These are phyloP conservation scores for Coffea canephora DNA, from an alignment of 257 asterid genomes.

Conservation along the genomic window DNA sequence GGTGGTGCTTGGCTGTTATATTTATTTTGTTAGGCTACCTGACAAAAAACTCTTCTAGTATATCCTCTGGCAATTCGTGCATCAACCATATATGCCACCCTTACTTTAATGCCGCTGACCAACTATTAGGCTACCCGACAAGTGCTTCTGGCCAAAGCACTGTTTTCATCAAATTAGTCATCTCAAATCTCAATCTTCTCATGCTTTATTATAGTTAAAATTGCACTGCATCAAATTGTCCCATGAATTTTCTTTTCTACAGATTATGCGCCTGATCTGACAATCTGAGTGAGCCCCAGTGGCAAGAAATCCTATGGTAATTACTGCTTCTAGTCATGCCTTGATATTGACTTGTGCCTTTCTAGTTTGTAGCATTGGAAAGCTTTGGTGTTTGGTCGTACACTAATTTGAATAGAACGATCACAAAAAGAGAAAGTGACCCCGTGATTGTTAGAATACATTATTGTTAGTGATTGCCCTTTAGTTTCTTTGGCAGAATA, in stretches of 20 bases:
- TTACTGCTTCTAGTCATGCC: background rate
- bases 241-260: background rate
- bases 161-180: background rate
- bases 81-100: background rate
- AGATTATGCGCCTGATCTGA: background rate
- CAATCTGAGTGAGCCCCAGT: too few species aligned
- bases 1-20: background rate
- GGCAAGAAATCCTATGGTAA: background rate
- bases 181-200: background rate
- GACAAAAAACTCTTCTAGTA: background rate
- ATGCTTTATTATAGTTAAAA: background rate
- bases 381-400: background rate
- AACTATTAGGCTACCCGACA: background rate
- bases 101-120: background rate
- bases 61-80: background rate
- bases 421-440: background rate
- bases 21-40: background rate
- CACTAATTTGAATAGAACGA: background rate
- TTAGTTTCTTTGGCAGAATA: background rate
- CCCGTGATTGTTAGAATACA: too few species aligned
- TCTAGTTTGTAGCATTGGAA: background rate
- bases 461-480: background rate
- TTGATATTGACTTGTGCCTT: background rate
- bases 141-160: background rate
- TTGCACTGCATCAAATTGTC: background rate